A percentile compares a stretch with the other conserved stretches of the same genome.
Evolutionary conservation across 2,329 filamentous ascomycete species (phyloP).

Genomic region (Lachnellula occidentalis): DNA sequence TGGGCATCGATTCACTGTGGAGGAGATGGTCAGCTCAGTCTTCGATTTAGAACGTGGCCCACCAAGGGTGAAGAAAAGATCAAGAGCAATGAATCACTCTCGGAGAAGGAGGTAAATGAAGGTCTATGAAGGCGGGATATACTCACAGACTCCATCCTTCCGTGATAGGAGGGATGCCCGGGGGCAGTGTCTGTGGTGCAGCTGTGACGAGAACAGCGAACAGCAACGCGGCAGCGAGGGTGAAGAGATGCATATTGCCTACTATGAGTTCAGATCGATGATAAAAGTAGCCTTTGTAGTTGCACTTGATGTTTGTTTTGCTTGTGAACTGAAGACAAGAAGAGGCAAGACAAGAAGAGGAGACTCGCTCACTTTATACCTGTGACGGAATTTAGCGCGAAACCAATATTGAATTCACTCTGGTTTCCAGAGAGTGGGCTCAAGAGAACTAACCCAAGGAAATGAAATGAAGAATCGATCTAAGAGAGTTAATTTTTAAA

Average conservation of each 20-base stretch:
- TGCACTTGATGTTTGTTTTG: too few relatives aligned
- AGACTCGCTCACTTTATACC: too few relatives aligned
- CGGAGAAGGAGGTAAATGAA: background rate
- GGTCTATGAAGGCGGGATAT: too few relatives aligned
- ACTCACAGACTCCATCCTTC: background rate
- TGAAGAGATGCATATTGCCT: background rate
- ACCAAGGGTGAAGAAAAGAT: background rate
- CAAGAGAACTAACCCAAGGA: too few relatives aligned
- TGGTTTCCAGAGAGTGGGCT: too few relatives aligned
- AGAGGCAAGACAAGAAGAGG: too few relatives aligned
- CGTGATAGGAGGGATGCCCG: background rate
- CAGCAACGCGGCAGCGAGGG: background rate
- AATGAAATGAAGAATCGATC: too few relatives aligned
- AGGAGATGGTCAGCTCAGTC: background rate
- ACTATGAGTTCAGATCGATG: background rate
- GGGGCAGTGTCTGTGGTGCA: background rate
- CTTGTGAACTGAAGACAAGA: too few relatives aligned
- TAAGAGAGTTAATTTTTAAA: too few relatives aligned
- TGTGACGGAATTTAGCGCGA: too few relatives aligned
- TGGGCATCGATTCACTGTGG: constrained; percentile 32
- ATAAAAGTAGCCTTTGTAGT: background rate
- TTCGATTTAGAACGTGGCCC: background rate
- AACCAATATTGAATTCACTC: too few relatives aligned
- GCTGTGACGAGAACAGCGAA: background rate
- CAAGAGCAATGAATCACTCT: background rate